These are phyloP conservation scores for Omphalotus guepiniiformis DNA, from an alignment of 768 basidiomycete genomes.

Conservation along the genomic window DNA sequence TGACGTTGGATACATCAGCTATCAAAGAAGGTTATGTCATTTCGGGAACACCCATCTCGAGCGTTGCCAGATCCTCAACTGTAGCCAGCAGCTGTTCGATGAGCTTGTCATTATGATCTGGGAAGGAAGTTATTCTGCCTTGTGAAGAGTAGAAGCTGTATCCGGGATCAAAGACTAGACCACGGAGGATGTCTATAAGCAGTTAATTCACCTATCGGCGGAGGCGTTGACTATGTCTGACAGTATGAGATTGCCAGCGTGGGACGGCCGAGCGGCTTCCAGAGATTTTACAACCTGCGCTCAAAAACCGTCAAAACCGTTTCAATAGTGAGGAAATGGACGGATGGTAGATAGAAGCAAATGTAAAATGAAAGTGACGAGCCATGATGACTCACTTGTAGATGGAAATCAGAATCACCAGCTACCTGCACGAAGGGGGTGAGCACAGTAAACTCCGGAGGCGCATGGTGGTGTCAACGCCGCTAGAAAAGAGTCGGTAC, in stretches of 20 bases:
- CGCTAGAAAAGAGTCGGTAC: slow-evolving; percentile 14
- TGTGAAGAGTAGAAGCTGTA: slow-evolving; percentile 83
- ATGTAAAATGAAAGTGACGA: slow-evolving; percentile 9
- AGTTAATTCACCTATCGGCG: slow-evolving; percentile 61
- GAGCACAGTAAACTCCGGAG: too few relatives aligned
- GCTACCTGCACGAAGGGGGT: too few relatives aligned
- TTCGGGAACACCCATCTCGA: slow-evolving; percentile 51
- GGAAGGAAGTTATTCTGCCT: slow-evolving; percentile 77
- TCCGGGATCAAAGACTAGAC: slow-evolving; percentile 8
- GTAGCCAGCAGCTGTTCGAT: slow-evolving; percentile 49
- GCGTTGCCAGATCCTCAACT: slow-evolving; percentile 53
- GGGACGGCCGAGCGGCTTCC: slow-evolving; percentile 38
- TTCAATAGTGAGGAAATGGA: not conserved
- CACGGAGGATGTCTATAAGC: too few relatives aligned
- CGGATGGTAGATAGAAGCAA: slow-evolving; percentile 9
- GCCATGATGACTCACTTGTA: slow-evolving; percentile 36
- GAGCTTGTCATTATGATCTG: slow-evolving; percentile 64
- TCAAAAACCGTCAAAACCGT: not conserved
- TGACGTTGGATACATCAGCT: too few relatives aligned
- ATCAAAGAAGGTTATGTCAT: too few relatives aligned
- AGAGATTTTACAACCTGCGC: slow-evolving; percentile 45
- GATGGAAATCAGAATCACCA: slow-evolving; percentile 54
- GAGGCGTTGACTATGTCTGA: slow-evolving; percentile 64
- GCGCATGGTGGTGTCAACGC: too few relatives aligned
- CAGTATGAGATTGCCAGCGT: slow-evolving; percentile 33